Percentiles rank a stretch among this genome's conserved stretches.
phyloP scores from a whole-genome alignment of 768 basidiomycete genomes.

The Mycena pura region DNA sequence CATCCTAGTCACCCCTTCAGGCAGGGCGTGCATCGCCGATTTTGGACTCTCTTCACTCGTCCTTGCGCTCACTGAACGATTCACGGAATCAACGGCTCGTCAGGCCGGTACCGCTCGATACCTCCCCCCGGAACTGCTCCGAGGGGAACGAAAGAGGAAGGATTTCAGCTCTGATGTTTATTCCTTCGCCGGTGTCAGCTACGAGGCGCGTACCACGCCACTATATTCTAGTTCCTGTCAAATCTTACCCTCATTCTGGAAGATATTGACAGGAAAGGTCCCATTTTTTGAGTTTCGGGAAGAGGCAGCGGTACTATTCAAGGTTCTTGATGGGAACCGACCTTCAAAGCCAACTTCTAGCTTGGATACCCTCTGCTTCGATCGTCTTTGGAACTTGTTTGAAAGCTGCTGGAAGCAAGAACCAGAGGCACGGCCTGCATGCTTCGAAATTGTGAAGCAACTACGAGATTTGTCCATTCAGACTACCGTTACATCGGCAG shows the following conservation, averaged over 20 bases:
- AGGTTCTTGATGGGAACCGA: not conserved
- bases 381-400: not conserved
- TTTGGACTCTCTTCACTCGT: conserved; percentile 49
- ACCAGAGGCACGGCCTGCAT: not conserved
- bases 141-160: conserved; percentile 25
- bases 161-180: conserved; percentile 44
- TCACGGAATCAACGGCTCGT: conserved; percentile 26
- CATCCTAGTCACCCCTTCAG: conserved; percentile 48
- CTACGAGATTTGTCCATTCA: not conserved
- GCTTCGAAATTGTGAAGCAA: not conserved
- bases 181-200: conserved; percentile 47
- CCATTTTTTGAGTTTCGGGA: not conserved
- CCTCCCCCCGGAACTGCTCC: conserved; percentile 47
- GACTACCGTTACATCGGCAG: conserved; percentile 1
- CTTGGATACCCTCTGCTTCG: not conserved
- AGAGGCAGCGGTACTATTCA: not conserved
- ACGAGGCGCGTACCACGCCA: conserved; percentile 34
- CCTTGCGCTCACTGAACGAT: conserved; percentile 24
- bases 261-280: conserved; percentile 1
- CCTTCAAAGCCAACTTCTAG: not conserved
- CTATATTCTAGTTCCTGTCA: not conserved
- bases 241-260: not conserved
- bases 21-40: conserved; percentile 54
- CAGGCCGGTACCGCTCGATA: conserved; percentile 41
- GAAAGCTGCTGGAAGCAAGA: not conserved